Evolutionary conservation across 2,329 filamentous ascomycete genomes (phyloP).

Genomic region (Ceratocystis albifundus): DNA sequence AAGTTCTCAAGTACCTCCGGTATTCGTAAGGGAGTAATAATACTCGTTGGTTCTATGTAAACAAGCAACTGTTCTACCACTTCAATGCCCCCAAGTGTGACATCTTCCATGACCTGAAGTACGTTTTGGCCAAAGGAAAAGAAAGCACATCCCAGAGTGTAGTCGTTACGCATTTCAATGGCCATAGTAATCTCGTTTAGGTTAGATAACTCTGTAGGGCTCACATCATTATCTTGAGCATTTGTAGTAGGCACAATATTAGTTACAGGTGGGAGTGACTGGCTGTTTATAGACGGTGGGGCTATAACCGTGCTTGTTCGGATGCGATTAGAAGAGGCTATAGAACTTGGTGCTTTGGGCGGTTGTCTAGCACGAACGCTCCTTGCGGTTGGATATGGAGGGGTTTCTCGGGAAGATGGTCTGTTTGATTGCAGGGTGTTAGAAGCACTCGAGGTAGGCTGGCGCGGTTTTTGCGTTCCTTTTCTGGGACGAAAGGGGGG

Average conservation of each 20-base stretch:
- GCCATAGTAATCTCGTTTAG: slow-evolving; percentile 40
- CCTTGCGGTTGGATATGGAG: neutral
- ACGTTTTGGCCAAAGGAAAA: slow-evolving; percentile 60
- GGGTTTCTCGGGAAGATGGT: neutral
- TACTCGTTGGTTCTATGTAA: slow-evolving; percentile 43
- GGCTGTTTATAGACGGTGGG: neutral
- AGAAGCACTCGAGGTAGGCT: neutral
- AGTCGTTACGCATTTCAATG: slow-evolving; percentile 59
- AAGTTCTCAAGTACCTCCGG: slow-evolving; percentile 31
- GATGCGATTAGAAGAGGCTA: neutral
- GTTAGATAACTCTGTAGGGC: neutral
- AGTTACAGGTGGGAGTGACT: neutral
- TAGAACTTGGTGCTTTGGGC: neutral
- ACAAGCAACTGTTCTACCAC: slow-evolving; percentile 51
- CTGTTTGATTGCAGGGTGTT: neutral
- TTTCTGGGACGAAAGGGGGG: neutral
- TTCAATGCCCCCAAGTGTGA: slow-evolving; percentile 55
- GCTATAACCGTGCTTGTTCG: neutral
- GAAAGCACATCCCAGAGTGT: slow-evolving; percentile 71
- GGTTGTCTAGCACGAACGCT: neutral
- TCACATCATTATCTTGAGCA: neutral
- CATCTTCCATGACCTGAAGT: slow-evolving; percentile 67
- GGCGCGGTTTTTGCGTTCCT: neutral
- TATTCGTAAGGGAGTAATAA: slow-evolving; percentile 42
- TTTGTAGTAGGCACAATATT: neutral